Percentiles rank a stretch among this genome's conserved stretches.
Evolutionary conservation across 768 basidiomycete genomes (phyloP).

Genomic region (Leucocoprinus birnbaumii): DNA sequence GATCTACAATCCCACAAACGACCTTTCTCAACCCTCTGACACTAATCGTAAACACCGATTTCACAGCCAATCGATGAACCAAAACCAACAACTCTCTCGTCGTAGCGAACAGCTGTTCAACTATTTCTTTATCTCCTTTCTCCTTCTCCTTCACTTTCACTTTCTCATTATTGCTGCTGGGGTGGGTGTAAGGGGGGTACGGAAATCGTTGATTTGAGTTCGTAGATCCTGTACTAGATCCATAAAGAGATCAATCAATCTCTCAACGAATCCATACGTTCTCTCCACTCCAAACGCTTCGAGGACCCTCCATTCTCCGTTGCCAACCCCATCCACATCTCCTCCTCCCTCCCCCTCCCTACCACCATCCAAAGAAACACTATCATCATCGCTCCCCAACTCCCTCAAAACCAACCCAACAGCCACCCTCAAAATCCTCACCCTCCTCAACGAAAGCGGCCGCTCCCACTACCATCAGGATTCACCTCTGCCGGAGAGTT

Average conservation of each 20-base stretch:
- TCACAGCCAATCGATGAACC: constrained; percentile 35
- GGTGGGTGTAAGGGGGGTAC: background rate
- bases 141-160: background rate
- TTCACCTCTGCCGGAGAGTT: background rate
- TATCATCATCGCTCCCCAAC: constrained; percentile 30
- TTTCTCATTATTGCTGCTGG: no score
- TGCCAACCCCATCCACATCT: constrained; percentile 26
- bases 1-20: constrained; percentile 42
- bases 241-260: constrained; percentile 31
- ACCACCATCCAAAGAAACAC: constrained; percentile 20
- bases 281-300: constrained; percentile 61
- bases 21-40: constrained; percentile 46
- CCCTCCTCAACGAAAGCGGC: constrained; percentile 47
- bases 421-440: constrained; percentile 64
- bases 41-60: constrained; percentile 45
- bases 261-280: constrained; percentile 52
- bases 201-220: constrained; percentile 34
- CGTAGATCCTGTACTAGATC: constrained; percentile 53
- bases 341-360: constrained; percentile 44
- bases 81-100: constrained; percentile 52
- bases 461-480: constrained; percentile 26
- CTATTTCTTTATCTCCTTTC: constrained; percentile 38
- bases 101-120: constrained; percentile 55
- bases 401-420: constrained; percentile 54
- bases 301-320: constrained; percentile 49